Evolutionary conservation across 2,329 filamentous ascomycete genomes (phyloP).

Genomic region (Berkeleyomyces rouxiae): DNA sequence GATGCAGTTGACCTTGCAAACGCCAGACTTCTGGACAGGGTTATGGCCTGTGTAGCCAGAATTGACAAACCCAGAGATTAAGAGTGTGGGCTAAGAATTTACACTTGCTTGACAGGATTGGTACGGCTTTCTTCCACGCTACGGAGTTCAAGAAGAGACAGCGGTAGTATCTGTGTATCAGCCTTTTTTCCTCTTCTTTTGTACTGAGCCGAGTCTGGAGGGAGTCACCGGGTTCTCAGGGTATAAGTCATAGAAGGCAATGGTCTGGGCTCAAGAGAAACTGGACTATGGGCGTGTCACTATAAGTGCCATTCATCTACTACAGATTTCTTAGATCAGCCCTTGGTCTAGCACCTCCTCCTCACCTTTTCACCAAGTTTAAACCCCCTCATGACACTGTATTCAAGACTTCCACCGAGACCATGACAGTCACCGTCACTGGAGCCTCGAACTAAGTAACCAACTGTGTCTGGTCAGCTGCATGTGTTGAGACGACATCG

Average conservation of each 20-base stretch:
- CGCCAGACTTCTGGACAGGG: neutral
- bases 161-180: no score
- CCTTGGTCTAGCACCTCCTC: neutral
- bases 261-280: no score
- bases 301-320: neutral
- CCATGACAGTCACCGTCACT: neutral
- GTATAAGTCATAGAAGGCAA: no score
- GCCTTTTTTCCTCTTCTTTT: neutral
- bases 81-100: no score
- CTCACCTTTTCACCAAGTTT: neutral
- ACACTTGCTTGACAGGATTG: no score
- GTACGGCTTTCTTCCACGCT: no score
- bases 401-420: neutral
- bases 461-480: neutral
- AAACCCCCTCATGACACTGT: neutral
- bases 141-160: no score
- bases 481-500: neutral
- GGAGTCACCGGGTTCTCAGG: no score
- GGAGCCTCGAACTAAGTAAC: neutral
- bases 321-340: neutral
- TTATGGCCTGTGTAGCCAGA: neutral
- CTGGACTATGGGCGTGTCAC: no score
- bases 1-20: neutral
- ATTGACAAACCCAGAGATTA: no score
- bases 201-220: no score